phyloP scores from a whole-genome alignment of 441 rosid genomes.

The Lagerstroemia fauriei region DNA sequence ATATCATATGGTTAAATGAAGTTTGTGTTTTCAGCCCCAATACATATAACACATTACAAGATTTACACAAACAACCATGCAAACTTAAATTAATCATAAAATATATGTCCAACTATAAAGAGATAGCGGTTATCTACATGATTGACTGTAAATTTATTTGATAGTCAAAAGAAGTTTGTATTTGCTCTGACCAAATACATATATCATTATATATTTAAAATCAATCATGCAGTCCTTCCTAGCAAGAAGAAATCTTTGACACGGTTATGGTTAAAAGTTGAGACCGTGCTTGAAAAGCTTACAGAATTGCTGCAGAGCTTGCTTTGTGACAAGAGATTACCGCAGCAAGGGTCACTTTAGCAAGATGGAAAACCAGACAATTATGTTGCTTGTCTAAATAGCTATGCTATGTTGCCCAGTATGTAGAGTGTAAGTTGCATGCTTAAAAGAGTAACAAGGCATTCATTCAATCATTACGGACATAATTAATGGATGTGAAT shows the following conservation, averaged over 20 bases:
- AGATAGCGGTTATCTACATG: background rate
- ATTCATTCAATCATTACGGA: background rate
- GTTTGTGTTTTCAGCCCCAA: no score
- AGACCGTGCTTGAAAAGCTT: background rate
- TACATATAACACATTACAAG: no score
- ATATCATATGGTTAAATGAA: no score
- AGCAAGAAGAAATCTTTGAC: background rate
- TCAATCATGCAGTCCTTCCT: background rate
- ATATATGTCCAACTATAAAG: no score
- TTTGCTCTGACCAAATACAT: background rate
- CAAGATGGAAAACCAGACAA: background rate
- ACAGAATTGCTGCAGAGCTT: background rate
- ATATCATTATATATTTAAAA: background rate
- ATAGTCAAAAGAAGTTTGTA: background rate
- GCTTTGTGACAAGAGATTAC: background rate
- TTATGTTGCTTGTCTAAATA: background rate
- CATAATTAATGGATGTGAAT: background rate
- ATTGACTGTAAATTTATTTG: no score
- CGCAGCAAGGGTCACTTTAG: background rate
- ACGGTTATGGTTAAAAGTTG: no score
- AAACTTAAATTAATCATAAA: no score
- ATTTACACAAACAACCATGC: no score
- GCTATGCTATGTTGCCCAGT: background rate
- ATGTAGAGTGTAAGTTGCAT: background rate
- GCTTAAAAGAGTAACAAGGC: background rate